Conservation (phyloP, 192 early-diverging fungal genomes). For the Backusella parvicylindrica region DNA sequence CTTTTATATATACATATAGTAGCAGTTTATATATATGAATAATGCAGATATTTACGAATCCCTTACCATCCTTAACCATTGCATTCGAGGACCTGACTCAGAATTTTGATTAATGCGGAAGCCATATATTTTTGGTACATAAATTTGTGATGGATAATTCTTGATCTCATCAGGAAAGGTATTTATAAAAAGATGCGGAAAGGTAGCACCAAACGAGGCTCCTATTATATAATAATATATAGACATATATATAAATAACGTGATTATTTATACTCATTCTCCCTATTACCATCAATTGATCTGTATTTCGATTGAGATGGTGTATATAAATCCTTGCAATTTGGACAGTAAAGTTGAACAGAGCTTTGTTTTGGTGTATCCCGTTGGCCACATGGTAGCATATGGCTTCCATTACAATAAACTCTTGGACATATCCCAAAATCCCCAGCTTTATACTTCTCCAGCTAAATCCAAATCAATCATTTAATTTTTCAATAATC, state of each 20-base stretch:
- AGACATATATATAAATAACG: not conserved
- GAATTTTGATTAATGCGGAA: constrained; percentile 81
- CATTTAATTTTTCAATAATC: not conserved
- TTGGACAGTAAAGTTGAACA: constrained; percentile 78
- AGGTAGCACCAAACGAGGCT: constrained; percentile 94
- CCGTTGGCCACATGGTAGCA: constrained; percentile 69
- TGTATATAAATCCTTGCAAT: constrained; percentile 75
- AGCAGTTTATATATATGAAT: not conserved
- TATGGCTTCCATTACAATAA: constrained; percentile 56
- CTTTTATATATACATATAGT: not conserved
- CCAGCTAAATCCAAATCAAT: constrained; percentile 36
- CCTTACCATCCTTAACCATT: constrained; percentile 73
- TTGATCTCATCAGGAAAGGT: constrained; percentile 79
- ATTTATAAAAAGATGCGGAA: constrained; percentile 89
- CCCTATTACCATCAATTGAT: constrained; percentile 59
- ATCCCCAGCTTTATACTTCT: constrained; percentile 72
- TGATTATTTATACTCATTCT: not conserved
- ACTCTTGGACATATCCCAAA: constrained; percentile 77
- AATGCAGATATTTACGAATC: not conserved
- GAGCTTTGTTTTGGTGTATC: constrained; percentile 65
- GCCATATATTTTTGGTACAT: constrained; percentile 87
- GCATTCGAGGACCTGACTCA: constrained; percentile 81
- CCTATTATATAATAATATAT: constrained; percentile 50
- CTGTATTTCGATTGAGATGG: constrained; percentile 67
- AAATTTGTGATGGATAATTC: constrained; percentile 50